phyloP scores from a whole-genome alignment of 495 filamentous ascomycete genomes.

The Beverwykella pulmonaria region DNA sequence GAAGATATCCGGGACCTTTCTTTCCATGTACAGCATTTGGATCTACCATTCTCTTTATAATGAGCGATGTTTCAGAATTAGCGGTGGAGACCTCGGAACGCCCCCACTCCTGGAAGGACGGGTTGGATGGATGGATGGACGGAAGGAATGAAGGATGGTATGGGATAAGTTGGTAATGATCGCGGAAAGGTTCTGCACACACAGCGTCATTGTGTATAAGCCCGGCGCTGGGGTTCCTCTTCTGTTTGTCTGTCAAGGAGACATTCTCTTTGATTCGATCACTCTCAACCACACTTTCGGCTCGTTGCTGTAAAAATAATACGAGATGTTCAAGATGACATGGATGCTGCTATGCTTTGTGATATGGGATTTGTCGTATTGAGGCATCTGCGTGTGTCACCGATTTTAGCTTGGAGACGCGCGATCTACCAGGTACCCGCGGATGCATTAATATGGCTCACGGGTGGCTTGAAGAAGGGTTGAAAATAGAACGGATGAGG shows the following conservation, averaged over 20 bases:
- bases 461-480: neutral
- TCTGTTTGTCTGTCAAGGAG: neutral
- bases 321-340: neutral
- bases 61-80: neutral
- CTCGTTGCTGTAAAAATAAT: neutral
- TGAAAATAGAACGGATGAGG: neutral
- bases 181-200: constrained; percentile 29
- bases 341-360: too few species aligned
- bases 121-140: neutral
- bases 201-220: constrained; percentile 34
- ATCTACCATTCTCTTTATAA: neutral
- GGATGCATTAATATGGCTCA: neutral
- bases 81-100: neutral
- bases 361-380: too few species aligned
- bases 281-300: neutral
- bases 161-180: neutral
- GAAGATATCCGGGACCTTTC: neutral
- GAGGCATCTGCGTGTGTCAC: too few species aligned
- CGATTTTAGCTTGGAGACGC: neutral
- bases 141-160: neutral
- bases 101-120: neutral
- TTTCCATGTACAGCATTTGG: neutral
- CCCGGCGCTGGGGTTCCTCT: constrained; percentile 33
- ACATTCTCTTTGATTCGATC: neutral
- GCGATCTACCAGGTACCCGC: neutral